Conservation (phyloP, 2,329 filamentous ascomycete genomes). For the Coniochaeta pulveracea region DNA sequence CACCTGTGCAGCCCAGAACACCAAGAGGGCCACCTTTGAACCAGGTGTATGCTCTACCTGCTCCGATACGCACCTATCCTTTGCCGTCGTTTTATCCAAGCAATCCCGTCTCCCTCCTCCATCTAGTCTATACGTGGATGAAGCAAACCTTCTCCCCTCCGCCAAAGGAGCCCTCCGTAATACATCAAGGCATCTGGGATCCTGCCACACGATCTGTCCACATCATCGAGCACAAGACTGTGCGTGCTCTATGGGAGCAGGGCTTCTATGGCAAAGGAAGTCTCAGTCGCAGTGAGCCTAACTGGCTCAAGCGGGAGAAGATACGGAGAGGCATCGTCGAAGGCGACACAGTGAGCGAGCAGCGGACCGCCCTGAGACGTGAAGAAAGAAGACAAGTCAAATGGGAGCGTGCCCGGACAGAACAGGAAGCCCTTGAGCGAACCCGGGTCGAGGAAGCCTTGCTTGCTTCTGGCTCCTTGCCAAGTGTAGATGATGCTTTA, state of each 20-base stretch:
- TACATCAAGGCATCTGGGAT: conserved; percentile 73
- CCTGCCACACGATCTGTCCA: conserved; percentile 71
- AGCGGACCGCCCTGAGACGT: conserved; percentile 64
- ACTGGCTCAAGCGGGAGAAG: conserved; percentile 78
- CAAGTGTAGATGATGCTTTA: too few relatives aligned
- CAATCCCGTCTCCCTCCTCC: conserved; percentile 80
- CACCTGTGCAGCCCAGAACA: not conserved
- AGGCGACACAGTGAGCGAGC: conserved; percentile 67
- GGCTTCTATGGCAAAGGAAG: conserved; percentile 95
- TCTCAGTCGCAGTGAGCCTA: conserved; percentile 87
- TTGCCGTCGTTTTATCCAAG: conserved; percentile 82
- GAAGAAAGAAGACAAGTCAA: conserved; percentile 77
- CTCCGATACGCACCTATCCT: conserved; percentile 72
- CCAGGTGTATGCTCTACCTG: conserved; percentile 70
- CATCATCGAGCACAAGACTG: conserved; percentile 63
- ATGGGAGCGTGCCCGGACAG: conserved; percentile 79
- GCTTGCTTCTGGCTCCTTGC: conserved; percentile 12
- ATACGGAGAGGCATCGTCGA: conserved; percentile 54
- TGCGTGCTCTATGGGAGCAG: conserved; percentile 84
- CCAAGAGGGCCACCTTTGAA: conserved; percentile 27
- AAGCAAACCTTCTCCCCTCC: conserved; percentile 60
- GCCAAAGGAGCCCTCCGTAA: conserved; percentile 48
- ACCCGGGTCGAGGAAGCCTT: conserved; percentile 40
- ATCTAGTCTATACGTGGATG: conserved; percentile 67
- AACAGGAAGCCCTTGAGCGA: conserved; percentile 72